Conservation (phyloP, 495 filamentous ascomycete genomes). For the Aspergillus egyptiacus region DNA sequence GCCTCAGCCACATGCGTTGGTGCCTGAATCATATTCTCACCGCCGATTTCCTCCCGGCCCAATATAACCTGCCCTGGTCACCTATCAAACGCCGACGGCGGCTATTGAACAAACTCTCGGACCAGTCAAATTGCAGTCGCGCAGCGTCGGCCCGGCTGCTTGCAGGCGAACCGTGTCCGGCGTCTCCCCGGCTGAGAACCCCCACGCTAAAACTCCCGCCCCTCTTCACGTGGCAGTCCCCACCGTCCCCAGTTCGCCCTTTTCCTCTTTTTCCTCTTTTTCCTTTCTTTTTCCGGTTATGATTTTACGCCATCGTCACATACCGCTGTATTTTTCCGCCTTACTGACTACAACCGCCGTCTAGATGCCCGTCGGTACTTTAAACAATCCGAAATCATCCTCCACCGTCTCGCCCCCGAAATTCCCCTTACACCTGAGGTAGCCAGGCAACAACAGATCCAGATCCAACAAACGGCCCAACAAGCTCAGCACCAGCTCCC, state of each 20-base stretch:
- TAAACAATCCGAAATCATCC: constrained; percentile 98
- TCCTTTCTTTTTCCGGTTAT: background rate
- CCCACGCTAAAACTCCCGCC: constrained; percentile 41
- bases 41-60: constrained; percentile 9
- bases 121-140: constrained; percentile 13
- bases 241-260: constrained; percentile 21
- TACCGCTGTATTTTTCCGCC: background rate
- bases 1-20: constrained; percentile 10
- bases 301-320: constrained; percentile 8
- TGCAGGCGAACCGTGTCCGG: constrained; percentile 5
- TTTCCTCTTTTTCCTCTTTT: constrained; percentile 10
- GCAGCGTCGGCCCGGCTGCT: constrained; percentile 20
- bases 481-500: constrained; percentile 35
- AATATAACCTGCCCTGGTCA: background rate
- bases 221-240: constrained; percentile 23
- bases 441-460: constrained; percentile 42
- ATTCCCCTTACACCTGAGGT: constrained; percentile 42
- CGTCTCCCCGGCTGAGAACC: constrained; percentile 21
- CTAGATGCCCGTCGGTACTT: constrained; percentile 94
- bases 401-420: constrained; percentile 88
- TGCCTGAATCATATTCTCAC: constrained; percentile 7
- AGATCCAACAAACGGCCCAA: constrained; percentile 38
- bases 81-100: constrained; percentile 38
- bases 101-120: constrained; percentile 27
- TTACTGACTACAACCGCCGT: background rate